Evolutionary conservation across 108 stramenopile species (phyloP).

Genomic region (Craspedostauros australis): DNA sequence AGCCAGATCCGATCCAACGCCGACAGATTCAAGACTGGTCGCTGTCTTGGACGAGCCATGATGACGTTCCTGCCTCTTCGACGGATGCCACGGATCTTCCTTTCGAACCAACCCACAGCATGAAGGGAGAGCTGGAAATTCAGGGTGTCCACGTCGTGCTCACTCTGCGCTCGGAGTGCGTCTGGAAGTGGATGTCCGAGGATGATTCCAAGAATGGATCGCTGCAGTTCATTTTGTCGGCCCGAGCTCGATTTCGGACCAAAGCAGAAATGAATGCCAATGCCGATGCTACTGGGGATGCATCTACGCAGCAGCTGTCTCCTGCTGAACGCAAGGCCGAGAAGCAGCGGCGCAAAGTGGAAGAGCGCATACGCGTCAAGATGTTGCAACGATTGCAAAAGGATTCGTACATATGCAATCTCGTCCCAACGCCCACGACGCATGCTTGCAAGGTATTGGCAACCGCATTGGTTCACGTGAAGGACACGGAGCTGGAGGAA

Average conservation of each 20-base stretch:
- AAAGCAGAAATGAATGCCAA: slow-evolving; percentile 2
- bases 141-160: slow-evolving; percentile 25
- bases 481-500: slow-evolving; percentile 46
- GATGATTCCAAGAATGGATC: slow-evolving; percentile 6
- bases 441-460: slow-evolving; percentile 8
- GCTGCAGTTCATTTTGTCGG: slow-evolving; percentile 6
- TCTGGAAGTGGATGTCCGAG: slow-evolving; percentile 10
- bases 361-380: slow-evolving; percentile 32
- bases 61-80: background rate
- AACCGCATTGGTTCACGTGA: slow-evolving; percentile 11
- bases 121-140: slow-evolving; percentile 24
- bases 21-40: slow-evolving; percentile 43
- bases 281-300: background rate
- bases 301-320: too few relatives aligned
- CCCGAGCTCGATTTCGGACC: slow-evolving; percentile 8
- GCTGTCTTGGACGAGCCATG: slow-evolving; percentile 38
- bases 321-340: slow-evolving; percentile 8
- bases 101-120: slow-evolving; percentile 1
- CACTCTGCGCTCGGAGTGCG: slow-evolving; percentile 2
- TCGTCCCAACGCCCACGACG: slow-evolving; percentile 8
- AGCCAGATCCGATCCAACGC: slow-evolving; percentile 53
- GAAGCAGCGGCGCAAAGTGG: background rate
- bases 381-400: slow-evolving; percentile 41
- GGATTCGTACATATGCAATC: slow-evolving; percentile 36
- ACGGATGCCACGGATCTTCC: background rate